These are phyloP conservation scores for Suhomyces xylopsoci DNA, from an alignment of 805 yeast genomes.

Conservation along the genomic window DNA sequence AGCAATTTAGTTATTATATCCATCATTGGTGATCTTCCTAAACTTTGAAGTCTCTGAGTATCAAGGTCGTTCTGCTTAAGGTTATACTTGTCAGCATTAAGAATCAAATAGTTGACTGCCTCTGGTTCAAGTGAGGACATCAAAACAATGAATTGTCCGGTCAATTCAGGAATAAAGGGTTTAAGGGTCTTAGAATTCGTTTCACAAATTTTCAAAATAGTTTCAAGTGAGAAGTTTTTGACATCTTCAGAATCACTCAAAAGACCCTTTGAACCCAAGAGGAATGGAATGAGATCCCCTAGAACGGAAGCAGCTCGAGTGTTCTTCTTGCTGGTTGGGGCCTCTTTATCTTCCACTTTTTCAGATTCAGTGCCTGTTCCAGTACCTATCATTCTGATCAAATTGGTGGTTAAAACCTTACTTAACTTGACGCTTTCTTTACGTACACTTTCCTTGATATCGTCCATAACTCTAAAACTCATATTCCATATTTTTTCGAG, in stretches of 20 bases:
- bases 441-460: slow-evolving; percentile 89
- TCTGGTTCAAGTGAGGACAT: slow-evolving; percentile 93
- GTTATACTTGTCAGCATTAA: slow-evolving; percentile 88
- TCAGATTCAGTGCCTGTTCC: not conserved
- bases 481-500: slow-evolving; percentile 78
- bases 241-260: slow-evolving; percentile 86
- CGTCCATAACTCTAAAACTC: slow-evolving; percentile 89
- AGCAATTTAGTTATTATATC: slow-evolving; percentile 74
- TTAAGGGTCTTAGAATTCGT: slow-evolving; percentile 57
- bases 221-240: slow-evolving; percentile 67
- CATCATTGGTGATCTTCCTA: slow-evolving; percentile 85
- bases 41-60: slow-evolving; percentile 65
- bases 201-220: slow-evolving; percentile 67
- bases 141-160: slow-evolving; percentile 64
- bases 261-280: slow-evolving; percentile 75
- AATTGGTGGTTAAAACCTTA: slow-evolving; percentile 57
- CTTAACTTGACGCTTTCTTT: slow-evolving; percentile 73
- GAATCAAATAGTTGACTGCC: slow-evolving; percentile 74
- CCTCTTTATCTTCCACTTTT: not conserved
- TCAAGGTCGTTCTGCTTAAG: slow-evolving; percentile 70
- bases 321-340: not conserved
- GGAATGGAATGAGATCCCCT: slow-evolving; percentile 66
- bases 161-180: slow-evolving; percentile 65
- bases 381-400: slow-evolving; percentile 53
- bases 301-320: slow-evolving; percentile 46